Conservation (phyloP, 805 yeast genomes). For the Wickerhamomyces alni region DNA sequence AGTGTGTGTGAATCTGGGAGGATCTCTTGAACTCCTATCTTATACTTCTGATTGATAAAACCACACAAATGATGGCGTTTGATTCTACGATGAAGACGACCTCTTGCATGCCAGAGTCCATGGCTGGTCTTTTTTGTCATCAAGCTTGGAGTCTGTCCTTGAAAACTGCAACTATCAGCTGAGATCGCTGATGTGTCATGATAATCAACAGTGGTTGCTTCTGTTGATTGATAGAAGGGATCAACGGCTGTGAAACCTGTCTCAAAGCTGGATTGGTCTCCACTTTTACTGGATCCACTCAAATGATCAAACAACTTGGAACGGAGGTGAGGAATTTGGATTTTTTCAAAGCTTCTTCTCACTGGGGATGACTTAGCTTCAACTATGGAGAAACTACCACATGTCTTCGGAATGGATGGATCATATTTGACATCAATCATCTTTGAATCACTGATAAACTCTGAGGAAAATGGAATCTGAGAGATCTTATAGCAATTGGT, state of each 20-base stretch:
- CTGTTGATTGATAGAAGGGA: no score
- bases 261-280: no score
- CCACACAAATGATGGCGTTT: constrained; percentile 1
- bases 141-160: constrained; percentile 6
- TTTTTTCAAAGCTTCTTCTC: background rate
- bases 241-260: no score
- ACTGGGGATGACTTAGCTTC: background rate
- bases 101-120: constrained; percentile 6
- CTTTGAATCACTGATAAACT: no score
- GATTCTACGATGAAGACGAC: constrained; percentile 3
- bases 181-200: background rate
- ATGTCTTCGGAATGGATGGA: no score
- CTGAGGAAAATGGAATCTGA: no score
- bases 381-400: no score
- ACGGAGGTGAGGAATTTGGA: background rate
- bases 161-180: constrained; percentile 3
- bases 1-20: background rate
- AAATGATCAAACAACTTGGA: background rate
- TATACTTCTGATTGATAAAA: background rate
- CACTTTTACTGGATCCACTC: background rate
- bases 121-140: constrained; percentile 4
- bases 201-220: background rate
- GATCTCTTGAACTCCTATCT: no score
- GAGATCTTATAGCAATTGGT: no score
- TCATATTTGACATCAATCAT: no score